Conservation (phyloP, 768 basidiomycete species). For the Phanerochaete sordida region DNA sequence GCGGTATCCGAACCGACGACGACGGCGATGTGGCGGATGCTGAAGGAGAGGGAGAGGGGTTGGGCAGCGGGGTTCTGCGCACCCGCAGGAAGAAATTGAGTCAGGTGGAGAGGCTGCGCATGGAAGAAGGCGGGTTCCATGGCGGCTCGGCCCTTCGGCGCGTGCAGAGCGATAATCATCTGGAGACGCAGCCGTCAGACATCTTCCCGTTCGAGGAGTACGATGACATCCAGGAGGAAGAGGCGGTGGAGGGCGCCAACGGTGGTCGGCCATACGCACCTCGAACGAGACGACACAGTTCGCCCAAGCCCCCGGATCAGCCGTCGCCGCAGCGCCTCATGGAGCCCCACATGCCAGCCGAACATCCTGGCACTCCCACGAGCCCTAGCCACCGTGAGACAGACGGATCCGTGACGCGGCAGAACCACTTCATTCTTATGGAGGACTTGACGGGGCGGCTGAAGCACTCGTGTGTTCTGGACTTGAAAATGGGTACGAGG, state of each 20-base stretch:
- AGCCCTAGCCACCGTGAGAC: slow-evolving; percentile 4
- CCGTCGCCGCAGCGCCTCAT: slow-evolving; percentile 6
- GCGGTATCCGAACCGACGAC: slow-evolving; percentile 28
- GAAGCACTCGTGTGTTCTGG: slow-evolving; percentile 91
- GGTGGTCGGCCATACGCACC: slow-evolving; percentile 7
- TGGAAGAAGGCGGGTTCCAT: slow-evolving; percentile 34
- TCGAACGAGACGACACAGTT: slow-evolving; percentile 7
- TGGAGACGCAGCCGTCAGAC: slow-evolving; percentile 33
- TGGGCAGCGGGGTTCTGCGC: slow-evolving; percentile 14
- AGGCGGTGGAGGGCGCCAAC: slow-evolving; percentile 18
- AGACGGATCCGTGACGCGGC: slow-evolving; percentile 54
- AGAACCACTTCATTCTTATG: slow-evolving; percentile 98
- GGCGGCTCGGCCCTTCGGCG: slow-evolving; percentile 47
- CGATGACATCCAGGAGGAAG: background rate
- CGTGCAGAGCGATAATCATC: slow-evolving; percentile 58
- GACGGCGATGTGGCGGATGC: slow-evolving; percentile 35
- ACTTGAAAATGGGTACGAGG: slow-evolving; percentile 99
- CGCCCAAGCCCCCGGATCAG: background rate
- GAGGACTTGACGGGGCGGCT: slow-evolving; percentile 94
- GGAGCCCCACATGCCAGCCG: slow-evolving; percentile 14
- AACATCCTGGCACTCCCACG: slow-evolving; percentile 11
- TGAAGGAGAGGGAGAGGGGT: slow-evolving; percentile 30
- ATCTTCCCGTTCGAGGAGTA: slow-evolving; percentile 28
- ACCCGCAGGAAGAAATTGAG: slow-evolving; percentile 39
- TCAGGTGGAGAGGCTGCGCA: slow-evolving; percentile 36